A percentile compares a stretch with the other conserved stretches of the same genome.
These are phyloP conservation scores for Aspergillus pseudotamarii DNA, from an alignment of 2,329 filamentous ascomycete genomes.

Conservation along the genomic window DNA sequence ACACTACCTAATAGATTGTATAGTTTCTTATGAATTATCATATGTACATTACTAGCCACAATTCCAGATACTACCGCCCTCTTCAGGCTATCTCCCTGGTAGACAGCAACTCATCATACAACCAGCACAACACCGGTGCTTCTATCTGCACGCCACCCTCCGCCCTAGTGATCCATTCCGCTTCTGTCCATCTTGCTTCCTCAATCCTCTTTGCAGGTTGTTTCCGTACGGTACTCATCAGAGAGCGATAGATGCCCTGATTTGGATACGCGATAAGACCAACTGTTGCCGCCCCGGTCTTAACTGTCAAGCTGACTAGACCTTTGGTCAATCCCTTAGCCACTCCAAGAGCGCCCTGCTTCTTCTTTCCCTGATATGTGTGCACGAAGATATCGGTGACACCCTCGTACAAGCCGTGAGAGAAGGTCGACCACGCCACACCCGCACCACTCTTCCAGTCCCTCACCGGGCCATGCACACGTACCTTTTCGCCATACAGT, in stretches of 20 bases:
- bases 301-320: background rate
- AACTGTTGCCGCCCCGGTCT: background rate
- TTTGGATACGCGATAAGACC: constrained; percentile 4
- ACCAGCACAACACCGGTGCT: background rate
- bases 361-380: constrained; percentile 30
- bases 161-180: background rate
- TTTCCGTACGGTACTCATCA: background rate
- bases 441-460: constrained; percentile 33
- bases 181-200: background rate
- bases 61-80: background rate
- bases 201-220: background rate
- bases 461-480: constrained; percentile 31
- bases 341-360: constrained; percentile 24
- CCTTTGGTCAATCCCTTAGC: constrained; percentile 30
- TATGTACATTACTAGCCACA: background rate
- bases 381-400: constrained; percentile 31
- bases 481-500: constrained; percentile 38
- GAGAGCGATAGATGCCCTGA: background rate
- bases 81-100: background rate
- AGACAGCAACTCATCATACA: background rate
- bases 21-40: background rate
- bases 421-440: constrained; percentile 34
- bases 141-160: background rate
- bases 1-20: background rate
- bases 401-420: constrained; percentile 32